A percentile compares a stretch with the other conserved stretches of the same genome.
These are phyloP conservation scores for Vaccinium myrtillus DNA, from an alignment of 148 eudicot species.

Conservation along the genomic window DNA sequence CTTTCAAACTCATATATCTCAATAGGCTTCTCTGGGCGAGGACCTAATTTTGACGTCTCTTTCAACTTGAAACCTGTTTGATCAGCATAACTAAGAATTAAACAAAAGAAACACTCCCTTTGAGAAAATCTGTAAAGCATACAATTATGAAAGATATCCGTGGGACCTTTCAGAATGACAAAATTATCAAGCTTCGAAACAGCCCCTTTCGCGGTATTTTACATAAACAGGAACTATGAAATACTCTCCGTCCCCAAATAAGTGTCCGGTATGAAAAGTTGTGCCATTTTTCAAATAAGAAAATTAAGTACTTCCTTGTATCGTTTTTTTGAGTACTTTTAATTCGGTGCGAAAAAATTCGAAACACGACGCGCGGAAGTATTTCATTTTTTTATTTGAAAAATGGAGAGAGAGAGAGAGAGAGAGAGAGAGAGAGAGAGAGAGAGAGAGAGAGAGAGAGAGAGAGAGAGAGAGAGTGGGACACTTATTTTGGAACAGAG, in stretches of 20 bases:
- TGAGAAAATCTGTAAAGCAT: not conserved
- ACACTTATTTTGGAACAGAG: too few species aligned
- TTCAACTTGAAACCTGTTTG: conserved; percentile 68
- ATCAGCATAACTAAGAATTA: not conserved
- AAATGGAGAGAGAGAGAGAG: too few species aligned
- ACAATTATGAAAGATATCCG: not conserved
- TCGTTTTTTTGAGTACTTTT: too few species aligned
- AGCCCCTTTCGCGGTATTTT: not conserved
- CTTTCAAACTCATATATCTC: conserved; percentile 97
- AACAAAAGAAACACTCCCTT: not conserved
- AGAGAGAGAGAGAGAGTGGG: too few species aligned
- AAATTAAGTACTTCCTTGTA: too few species aligned
- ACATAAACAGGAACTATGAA: not conserved
- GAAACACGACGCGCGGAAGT: too few species aligned
- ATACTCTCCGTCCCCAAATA: not conserved
- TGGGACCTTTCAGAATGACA: not conserved
- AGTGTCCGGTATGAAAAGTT: too few species aligned
- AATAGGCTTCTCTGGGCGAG: conserved; percentile 90
- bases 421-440: too few species aligned
- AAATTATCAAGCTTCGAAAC: not conserved
- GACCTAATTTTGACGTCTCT: conserved; percentile 84
- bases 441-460: too few species aligned
- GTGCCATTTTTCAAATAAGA: too few species aligned
- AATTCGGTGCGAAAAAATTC: too few species aligned
- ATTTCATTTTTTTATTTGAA: too few species aligned